Base-by-base conservation (phyloP, 768 basidiomycete genomes). In the Nidularia pulvinata region DNA sequence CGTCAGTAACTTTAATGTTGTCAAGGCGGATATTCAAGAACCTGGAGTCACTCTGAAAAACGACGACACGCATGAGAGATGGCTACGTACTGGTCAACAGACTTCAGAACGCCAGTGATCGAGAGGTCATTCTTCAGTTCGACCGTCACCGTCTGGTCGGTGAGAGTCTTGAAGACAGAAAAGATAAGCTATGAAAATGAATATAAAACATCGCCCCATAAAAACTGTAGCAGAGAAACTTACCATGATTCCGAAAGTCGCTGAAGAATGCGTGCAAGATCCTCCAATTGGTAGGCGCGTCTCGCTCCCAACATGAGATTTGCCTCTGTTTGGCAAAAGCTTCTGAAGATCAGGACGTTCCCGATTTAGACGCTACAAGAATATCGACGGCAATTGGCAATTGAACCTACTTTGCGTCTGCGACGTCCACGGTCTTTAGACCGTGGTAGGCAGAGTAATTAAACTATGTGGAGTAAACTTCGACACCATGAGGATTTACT, bases 41-140 rank as follows among this genome's bases (percentile, higher is more conserved):
- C 69, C 94, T 95, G 30, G 47, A 49, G 49, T 53, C 33, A 30
- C 47, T 53, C 56, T 33, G 43, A 39, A 13, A 54, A 37, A 45
- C 7, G 33, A 51, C 19, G 49, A 35, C 35, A 35, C 13, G 47
- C 37, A 55, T 32, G 54, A 46, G n/a, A 33, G 49, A 35, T 48
- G 51, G 32, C 52, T 53, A 81, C 88, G 56, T 59, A 95, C 96
- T 99, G 96, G 78, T 99, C 96, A 49, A 99, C 95, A 33, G 94
- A 97, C 81, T 97, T 97, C 61, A 99, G 73, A 30, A 91, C 88
- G 1, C 96, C 96, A 7, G 91, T 93, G 69, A 99, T 97, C 16
- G 91, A 94, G 51, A 98, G 85, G 71, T 98, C 97, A 74, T 99
- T 99, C 77, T 99, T 99, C 65, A 99, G 86, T 69, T 98, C 95